These are phyloP conservation scores for Coemansia sp. DNA, from an alignment of 192 early-diverging fungal species.

Conservation along the genomic window DNA sequence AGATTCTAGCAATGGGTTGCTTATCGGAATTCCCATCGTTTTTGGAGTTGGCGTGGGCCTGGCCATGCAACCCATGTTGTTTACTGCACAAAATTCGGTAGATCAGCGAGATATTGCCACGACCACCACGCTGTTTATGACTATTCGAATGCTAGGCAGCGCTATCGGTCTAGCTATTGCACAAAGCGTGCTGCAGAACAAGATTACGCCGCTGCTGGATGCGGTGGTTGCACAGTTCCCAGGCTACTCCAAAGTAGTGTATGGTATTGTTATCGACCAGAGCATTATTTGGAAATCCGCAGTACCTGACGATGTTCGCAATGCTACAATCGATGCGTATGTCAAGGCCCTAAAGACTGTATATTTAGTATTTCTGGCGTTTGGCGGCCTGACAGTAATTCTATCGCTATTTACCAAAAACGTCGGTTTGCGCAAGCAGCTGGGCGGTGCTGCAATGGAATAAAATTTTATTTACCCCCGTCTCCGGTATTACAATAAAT, in stretches of 20 bases:
- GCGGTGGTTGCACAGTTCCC: slow-evolving; percentile 38
- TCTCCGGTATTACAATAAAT: slow-evolving; percentile 27
- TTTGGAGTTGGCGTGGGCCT: slow-evolving; percentile 52
- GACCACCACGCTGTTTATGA: slow-evolving; percentile 41
- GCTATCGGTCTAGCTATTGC: slow-evolving; percentile 40
- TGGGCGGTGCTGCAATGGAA: slow-evolving; percentile 20
- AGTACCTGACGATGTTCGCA: slow-evolving; percentile 34
- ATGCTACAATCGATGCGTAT: slow-evolving; percentile 54
- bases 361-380: slow-evolving; percentile 56
- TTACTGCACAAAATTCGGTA: slow-evolving; percentile 36
- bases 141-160: slow-evolving; percentile 42
- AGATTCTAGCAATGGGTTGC: slow-evolving; percentile 23
- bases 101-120: slow-evolving; percentile 32
- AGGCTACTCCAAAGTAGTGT: slow-evolving; percentile 31
- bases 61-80: slow-evolving; percentile 43
- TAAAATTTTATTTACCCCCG: slow-evolving; percentile 26
- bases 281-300: slow-evolving; percentile 23
- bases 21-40: slow-evolving; percentile 45
- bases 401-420: slow-evolving; percentile 56
- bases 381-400: slow-evolving; percentile 52
- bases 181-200: slow-evolving; percentile 37
- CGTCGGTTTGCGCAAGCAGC: slow-evolving; percentile 32
- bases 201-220: slow-evolving; percentile 15
- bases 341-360: slow-evolving; percentile 55
- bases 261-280: slow-evolving; percentile 39